Conservation (phyloP, 2,329 filamentous ascomycete genomes). For the Pseudocercospora fijiensis region DNA sequence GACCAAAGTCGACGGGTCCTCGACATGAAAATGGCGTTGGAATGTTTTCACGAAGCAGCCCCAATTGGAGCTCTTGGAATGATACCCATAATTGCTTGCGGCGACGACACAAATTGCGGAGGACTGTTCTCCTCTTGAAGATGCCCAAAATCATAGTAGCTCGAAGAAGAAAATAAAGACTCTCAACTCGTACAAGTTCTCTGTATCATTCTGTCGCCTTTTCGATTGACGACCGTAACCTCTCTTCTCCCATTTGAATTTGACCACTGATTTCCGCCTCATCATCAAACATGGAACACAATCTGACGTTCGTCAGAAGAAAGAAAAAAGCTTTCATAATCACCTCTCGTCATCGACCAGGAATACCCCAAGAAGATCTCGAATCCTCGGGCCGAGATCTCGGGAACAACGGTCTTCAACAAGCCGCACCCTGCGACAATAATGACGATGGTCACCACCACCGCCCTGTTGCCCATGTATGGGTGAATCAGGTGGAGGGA, state of each 20-base stretch:
- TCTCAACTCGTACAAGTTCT: background rate
- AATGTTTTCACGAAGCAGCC: too few relatives aligned
- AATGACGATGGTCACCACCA: too few relatives aligned
- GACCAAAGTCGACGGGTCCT: background rate
- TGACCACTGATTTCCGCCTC: background rate
- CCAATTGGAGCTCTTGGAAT: background rate
- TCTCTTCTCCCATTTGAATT: background rate
- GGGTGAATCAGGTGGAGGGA: slow-evolving; percentile 24
- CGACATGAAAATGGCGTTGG: background rate
- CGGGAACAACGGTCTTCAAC: background rate
- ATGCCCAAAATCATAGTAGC: background rate
- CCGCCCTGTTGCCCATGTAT: too few relatives aligned
- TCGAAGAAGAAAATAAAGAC: background rate
- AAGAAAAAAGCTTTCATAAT: background rate
- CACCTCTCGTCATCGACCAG: background rate
- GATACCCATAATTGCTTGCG: slow-evolving; percentile 2
- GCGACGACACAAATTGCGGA: background rate
- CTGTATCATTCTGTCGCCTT: background rate
- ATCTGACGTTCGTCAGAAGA: background rate
- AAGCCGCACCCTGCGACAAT: background rate
- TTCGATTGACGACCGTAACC: background rate
- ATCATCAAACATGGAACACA: background rate
- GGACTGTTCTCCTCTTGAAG: background rate
- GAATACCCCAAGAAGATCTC: background rate
- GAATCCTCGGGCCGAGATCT: background rate